Base-by-base conservation (phyloP, 2,329 filamentous ascomycete species). In the Alternaria alternata region DNA sequence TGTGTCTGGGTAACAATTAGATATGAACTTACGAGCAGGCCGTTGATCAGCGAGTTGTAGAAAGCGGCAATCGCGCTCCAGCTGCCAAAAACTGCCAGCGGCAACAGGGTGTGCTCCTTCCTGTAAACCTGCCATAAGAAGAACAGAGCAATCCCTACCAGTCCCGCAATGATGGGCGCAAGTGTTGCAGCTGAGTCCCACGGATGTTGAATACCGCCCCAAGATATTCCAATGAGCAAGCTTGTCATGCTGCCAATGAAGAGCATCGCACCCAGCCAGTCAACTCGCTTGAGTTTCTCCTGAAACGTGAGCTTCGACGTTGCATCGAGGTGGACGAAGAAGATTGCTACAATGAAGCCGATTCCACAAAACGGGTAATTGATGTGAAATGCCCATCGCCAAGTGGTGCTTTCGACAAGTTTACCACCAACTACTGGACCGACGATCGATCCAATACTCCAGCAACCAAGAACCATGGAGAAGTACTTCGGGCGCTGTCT, bases 361-460 rank as follows among this genome's bases (percentile, higher is more conserved):
- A 73, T 61, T 11, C 49, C 59, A 26, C 82, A 81, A 67, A 88
- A 83, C 2, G 87, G 86, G 6, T 88, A 79, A 64, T 89, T 89
- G 67, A 89, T 81, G 80, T 85, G 89, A 70, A 89, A 89, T 42
- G 89, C 85, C 87, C 87, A 90, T 11, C 85, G 78, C 88, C 87
- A 88, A 0, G 78, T 78, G 0, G 80, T 79, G 42, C 82, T 75
- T 61, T 86, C 79, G 0, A 84, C 81, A 52, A 88, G 84, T 1
- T 79, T 81, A 5, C 86, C 86, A 4, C 87, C 73, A 32, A 73
- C 47, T 5, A 81, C 61, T 0, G 81, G 86, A 0, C 85, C 85
- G 18, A 79, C 71, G 1, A 86, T 83, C 2, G 78, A 85, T 0
- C 86, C 87, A 1, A 89, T 54, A 0, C 84, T 81, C 86, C 85